Conservation (phyloP, 2,329 filamentous ascomycete species). For the Talaromyces amestolkiae region DNA sequence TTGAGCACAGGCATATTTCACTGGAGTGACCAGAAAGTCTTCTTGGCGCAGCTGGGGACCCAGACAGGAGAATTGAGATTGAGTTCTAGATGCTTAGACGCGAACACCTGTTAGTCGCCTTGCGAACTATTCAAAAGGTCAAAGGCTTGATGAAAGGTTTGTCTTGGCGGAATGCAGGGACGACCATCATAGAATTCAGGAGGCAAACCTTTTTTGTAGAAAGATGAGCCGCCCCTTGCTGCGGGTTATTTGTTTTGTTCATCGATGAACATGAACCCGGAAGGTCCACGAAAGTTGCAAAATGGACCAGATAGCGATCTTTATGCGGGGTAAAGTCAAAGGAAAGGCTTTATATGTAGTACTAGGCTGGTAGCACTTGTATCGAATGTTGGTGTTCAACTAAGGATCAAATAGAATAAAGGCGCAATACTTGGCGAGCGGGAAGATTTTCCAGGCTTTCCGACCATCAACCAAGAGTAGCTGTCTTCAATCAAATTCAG, state of each 20-base stretch:
- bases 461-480: background rate
- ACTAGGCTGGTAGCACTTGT: background rate
- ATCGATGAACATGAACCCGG: conserved; percentile 1
- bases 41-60: conserved; percentile 7
- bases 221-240: conserved; percentile 16
- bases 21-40: background rate
- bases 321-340: conserved; percentile 12
- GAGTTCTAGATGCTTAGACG: background rate
- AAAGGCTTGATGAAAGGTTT: conserved; percentile 7
- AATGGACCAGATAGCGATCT: background rate
- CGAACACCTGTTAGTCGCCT: conserved; percentile 11
- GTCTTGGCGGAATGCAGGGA: conserved; percentile 20
- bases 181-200: conserved; percentile 8
- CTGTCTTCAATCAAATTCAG: background rate
- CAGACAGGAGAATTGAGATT: background rate
- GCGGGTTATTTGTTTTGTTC: conserved; percentile 10
- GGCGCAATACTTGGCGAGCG: background rate
- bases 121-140: background rate
- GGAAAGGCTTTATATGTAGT: background rate
- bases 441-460: background rate
- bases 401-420: background rate
- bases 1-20: background rate
- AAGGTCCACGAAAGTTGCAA: background rate
- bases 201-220: conserved; percentile 4
- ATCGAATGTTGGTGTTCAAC: background rate